Conservation (phyloP, 352 stramenopile species). For the Blastocystis sp. region DNA sequence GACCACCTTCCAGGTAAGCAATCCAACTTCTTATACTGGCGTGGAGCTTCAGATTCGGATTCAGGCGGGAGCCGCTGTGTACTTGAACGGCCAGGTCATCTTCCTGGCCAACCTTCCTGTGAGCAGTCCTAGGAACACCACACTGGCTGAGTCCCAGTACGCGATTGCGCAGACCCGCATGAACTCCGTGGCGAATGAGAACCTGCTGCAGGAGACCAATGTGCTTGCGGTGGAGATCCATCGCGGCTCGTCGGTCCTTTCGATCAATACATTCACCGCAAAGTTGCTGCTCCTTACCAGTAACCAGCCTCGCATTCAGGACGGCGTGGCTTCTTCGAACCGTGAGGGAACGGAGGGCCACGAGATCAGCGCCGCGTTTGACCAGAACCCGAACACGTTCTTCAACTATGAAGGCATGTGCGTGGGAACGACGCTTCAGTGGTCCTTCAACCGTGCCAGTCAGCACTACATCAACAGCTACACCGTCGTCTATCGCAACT, state of each 20-base stretch:
- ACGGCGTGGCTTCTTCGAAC: neutral
- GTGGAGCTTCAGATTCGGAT: slow-evolving; percentile 25
- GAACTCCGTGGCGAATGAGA: neutral
- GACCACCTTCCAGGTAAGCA: slow-evolving; percentile 3
- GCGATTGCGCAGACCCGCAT: slow-evolving; percentile 25
- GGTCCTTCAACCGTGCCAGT: neutral
- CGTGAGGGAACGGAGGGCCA: neutral
- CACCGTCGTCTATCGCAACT: neutral
- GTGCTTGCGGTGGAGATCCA: slow-evolving; percentile 54
- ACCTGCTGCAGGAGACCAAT: neutral
- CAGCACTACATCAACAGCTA: slow-evolving; percentile 42
- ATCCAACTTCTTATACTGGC: neutral
- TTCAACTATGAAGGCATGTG: slow-evolving; percentile 20
- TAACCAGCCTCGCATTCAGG: neutral
- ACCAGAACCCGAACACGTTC: slow-evolving; percentile 38
- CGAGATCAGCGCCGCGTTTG: neutral
- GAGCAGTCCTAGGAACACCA: neutral
- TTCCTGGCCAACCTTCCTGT: slow-evolving; percentile 3
- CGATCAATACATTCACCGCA: slow-evolving; percentile 5
- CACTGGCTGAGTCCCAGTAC: slow-evolving; percentile 26
- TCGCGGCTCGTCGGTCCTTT: slow-evolving; percentile 4
- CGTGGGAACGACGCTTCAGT: slow-evolving; percentile 34
- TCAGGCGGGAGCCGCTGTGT: slow-evolving; percentile 24
- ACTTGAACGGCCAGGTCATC: neutral
- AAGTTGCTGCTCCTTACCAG: neutral